Base-by-base conservation (phyloP, 805 yeast species). In the Kregervanrija pseudodelftensis region DNA sequence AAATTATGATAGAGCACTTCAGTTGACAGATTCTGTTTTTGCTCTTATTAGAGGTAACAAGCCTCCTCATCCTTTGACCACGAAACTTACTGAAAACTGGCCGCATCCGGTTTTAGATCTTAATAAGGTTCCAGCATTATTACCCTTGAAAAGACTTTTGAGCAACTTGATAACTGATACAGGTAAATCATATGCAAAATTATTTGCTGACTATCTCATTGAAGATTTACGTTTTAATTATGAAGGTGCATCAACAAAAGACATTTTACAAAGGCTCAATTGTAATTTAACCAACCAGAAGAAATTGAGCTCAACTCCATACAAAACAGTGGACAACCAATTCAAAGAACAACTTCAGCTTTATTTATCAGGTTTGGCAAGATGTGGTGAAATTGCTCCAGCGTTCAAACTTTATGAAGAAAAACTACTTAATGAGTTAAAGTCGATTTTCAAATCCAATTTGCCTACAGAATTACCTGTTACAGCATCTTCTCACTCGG, bases 321-420 rank as follows among this genome's bases (percentile, higher is more conserved):
- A 32, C 8, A 32, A 32, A n/a, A 32, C 8, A 12, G 33, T 32
- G 13, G 33, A 32, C 13, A n/a, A 32, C 2, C n/a, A 32, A 13
- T 32, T 32, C 8, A 32, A 11, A 12, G 13, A 33, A 22, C 28
- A 22, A 7, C 28, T 22, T 22, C 28, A 22, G 8, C 28, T 64
- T 1, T 72, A 69, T 41, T 65, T 88, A 31, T 58, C 64, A 8
- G 84, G 83, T 22, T 68, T 91, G 16, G 67, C 76, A 8, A 72
- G 79, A 52, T 74, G 87, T 38, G 82, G 80, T 17, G 79, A 76
- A 50, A 58, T 87, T 28, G 69, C 75, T 1, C 66, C 74, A 11
- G 85, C 95, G 0, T 80, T 82, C 51, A 68, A 71, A 35, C 57
- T 67, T 3, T 89, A 84, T 59, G 85, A 82, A 53, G 91, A 81